Base-by-base conservation (phyloP, 352 stramenopile genomes). In the Pythium chondricola region DNA sequence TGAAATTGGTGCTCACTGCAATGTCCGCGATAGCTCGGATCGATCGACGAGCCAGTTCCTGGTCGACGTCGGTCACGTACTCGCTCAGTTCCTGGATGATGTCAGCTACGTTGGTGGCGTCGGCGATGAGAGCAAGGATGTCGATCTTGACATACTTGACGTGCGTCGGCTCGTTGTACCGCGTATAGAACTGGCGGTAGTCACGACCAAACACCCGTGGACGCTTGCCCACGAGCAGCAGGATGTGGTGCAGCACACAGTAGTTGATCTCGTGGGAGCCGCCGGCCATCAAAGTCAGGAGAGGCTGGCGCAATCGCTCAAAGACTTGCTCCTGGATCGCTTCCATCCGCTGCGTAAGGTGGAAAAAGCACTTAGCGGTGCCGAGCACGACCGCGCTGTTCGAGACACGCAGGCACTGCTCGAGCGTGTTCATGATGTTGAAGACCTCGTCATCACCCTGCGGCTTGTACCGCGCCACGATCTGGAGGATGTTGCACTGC, bases 141-240 rank as follows among this genome's bases (percentile, higher is more conserved):
- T 95, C 71, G 35, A 99, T 88, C 76, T 99, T 99, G 41, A 98
- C 79, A 63, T 98, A 97, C 67, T 99, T 98, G 52, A 99, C 94
- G 62, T 97, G 83, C 18, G 93, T 98, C 10, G 95, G 96, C 73
- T 99, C 97, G 67, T 98, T 98, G 74, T 98, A 98, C 44, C 93
- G 84, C 46, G 96, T 95, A 71, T 98, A 98, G 58, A 98, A 97
- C 65, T 98, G 93, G 44, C 96, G 85, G 64, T 98, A 99, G 63
- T 99, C 96, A 57, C 95, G 88, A 46, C 96, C 90, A 66, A 99
- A 99, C 6, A 98, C 81, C 42, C 93, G 89, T 20, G 96, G 92
- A 52, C 87, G 91, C 56, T 97, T 92, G 41, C 94, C 75, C 32
- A 98, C 85, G 56, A 99, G 83, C 35, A 97, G 67, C 50, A 98